Evolutionary conservation across 768 basidiomycete species (phyloP).

Genomic region (Lentinula sp.): DNA sequence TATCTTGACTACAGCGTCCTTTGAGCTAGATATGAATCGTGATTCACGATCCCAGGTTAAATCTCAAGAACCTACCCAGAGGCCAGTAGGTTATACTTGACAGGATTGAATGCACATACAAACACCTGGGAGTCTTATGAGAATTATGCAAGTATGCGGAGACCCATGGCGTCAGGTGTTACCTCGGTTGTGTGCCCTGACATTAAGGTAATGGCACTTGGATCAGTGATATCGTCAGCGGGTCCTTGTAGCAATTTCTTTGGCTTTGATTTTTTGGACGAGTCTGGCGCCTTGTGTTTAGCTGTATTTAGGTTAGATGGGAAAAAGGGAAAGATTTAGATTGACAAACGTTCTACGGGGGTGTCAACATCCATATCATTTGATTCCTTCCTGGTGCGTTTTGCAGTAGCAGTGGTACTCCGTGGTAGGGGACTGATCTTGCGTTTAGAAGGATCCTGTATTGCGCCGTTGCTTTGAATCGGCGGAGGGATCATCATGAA

Average conservation of each 20-base stretch:
- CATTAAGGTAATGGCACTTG: constrained; percentile 39
- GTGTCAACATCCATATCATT: constrained; percentile 44
- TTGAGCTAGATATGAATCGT: constrained; percentile 43
- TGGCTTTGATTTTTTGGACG: constrained; percentile 17
- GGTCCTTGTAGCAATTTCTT: constrained; percentile 32
- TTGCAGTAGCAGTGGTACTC: constrained; percentile 50
- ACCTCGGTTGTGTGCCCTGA: constrained; percentile 62
- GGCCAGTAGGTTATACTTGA: constrained; percentile 49
- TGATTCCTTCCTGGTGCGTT: constrained; percentile 49
- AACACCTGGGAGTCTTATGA: constrained; percentile 50
- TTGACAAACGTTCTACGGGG: constrained; percentile 22
- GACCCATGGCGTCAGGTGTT: neutral
- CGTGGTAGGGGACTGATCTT: constrained; percentile 43
- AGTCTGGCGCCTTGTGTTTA: constrained; percentile 8
- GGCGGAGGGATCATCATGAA: constrained; percentile 5
- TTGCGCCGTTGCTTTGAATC: constrained; percentile 6
- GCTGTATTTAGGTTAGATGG: constrained; percentile 1
- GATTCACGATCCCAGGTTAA: constrained; percentile 6
- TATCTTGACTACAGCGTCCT: constrained; percentile 67
- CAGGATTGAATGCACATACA: constrained; percentile 76
- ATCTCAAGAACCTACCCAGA: constrained; percentile 52
- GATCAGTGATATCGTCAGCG: constrained; percentile 34
- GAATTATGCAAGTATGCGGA: neutral
- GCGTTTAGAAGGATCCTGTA: constrained; percentile 30
- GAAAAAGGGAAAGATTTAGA: neutral